Evolutionary conservation across 768 basidiomycete species (phyloP).

Genomic region (Boletus bicolor): DNA sequence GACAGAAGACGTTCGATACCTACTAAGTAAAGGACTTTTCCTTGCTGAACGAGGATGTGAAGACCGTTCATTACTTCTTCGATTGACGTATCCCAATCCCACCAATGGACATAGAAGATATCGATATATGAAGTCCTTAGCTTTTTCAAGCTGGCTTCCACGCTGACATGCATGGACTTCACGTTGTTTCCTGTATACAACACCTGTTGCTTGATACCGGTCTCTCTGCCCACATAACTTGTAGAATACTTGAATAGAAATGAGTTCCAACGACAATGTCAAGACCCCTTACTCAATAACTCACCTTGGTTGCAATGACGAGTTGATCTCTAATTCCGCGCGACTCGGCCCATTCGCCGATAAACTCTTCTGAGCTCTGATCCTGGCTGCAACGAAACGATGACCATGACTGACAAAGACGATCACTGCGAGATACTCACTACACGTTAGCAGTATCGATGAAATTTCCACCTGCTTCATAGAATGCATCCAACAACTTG

Average conservation of each 20-base stretch:
- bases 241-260: constrained; percentile 13
- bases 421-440: constrained; percentile 18
- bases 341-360: constrained; percentile 49
- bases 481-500: constrained; percentile 45
- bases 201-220: constrained; percentile 16
- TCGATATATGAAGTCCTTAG: constrained; percentile 59
- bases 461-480: constrained; percentile 46
- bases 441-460: constrained; percentile 49
- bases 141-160: constrained; percentile 40
- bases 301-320: constrained; percentile 44
- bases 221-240: constrained; percentile 13
- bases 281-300: no score
- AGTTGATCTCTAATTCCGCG: constrained; percentile 46
- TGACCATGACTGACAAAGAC: no score
- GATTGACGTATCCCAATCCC: constrained; percentile 44
- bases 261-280: no score
- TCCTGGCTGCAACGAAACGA: constrained; percentile 38
- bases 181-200: constrained; percentile 37
- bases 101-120: constrained; percentile 52
- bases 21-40: constrained; percentile 44
- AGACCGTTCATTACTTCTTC: constrained; percentile 46
- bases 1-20: background rate
- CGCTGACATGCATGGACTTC: constrained; percentile 32
- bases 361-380: constrained; percentile 51
- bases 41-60: constrained; percentile 39